phyloP scores from a whole-genome alignment of 192 early-diverging fungal species.

The Irineochytrium annulatum region DNA sequence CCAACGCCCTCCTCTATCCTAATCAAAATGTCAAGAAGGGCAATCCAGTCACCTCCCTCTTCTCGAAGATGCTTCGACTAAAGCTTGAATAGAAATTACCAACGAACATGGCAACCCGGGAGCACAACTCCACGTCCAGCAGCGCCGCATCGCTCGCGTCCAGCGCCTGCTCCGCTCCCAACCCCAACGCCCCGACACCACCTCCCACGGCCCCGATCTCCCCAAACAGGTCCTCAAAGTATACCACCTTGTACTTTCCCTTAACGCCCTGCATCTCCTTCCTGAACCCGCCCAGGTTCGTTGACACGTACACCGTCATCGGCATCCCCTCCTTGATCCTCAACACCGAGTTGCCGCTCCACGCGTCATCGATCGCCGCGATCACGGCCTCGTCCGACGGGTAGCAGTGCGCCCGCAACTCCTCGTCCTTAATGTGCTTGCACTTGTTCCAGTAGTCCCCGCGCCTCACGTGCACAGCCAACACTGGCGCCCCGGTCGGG shows the following conservation, averaged over 20 bases:
- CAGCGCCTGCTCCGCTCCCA: not conserved
- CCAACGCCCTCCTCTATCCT: too few relatives aligned
- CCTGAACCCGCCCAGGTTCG: slow-evolving; percentile 9
- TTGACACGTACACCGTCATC: slow-evolving; percentile 15
- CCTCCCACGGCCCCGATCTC: too few relatives aligned
- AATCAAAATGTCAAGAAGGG: slow-evolving; percentile 9
- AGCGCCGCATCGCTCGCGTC: slow-evolving; percentile 13
- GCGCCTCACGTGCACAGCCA: slow-evolving; percentile 26
- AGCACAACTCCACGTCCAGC: slow-evolving; percentile 22
- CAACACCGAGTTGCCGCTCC: not conserved
- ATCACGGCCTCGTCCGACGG: slow-evolving; percentile 5
- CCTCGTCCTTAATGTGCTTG: slow-evolving; percentile 10
- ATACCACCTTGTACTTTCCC: not conserved
- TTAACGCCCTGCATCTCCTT: not conserved
- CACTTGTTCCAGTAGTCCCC: slow-evolving; percentile 38
- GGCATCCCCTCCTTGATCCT: not conserved
- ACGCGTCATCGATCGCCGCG: not conserved
- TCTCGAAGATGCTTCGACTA: slow-evolving; percentile 22
- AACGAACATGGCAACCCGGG: slow-evolving; percentile 7
- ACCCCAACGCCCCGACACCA: too few relatives aligned
- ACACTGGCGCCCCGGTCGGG: not conserved
- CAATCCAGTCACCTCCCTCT: slow-evolving; percentile 4
- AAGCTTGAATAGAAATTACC: slow-evolving; percentile 27
- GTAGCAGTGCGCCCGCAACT: slow-evolving; percentile 14
- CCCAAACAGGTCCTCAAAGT: slow-evolving; percentile 15